Percentiles rank a stretch among this genome's conserved stretches.
Conservation (phyloP, 352 stramenopile genomes). For the Aphanomyces invadans region DNA sequence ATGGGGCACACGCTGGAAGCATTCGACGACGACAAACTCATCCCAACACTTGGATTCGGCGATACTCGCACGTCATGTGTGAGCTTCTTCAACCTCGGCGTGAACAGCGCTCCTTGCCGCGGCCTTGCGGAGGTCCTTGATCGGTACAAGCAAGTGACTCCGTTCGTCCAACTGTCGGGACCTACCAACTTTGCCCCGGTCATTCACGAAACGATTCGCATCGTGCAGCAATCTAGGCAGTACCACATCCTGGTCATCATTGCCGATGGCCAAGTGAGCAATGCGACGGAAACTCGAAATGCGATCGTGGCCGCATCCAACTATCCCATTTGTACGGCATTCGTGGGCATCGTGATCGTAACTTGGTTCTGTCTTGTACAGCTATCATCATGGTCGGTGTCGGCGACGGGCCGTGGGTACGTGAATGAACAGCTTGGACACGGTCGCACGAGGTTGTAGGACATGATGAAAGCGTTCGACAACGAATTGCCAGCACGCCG, state of each 20-base stretch:
- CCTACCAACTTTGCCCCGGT: constrained; percentile 63
- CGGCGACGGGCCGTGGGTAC: constrained; percentile 65
- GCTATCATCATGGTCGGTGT: constrained; percentile 71
- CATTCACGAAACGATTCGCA: constrained; percentile 50
- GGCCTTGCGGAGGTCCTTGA: constrained; percentile 53
- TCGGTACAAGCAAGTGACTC: constrained; percentile 52
- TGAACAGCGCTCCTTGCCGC: constrained; percentile 33
- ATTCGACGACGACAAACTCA: constrained; percentile 77
- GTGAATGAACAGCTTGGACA: too few species aligned
- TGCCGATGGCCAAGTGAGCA: constrained; percentile 80
- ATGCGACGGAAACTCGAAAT: constrained; percentile 80
- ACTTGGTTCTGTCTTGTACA: too few species aligned
- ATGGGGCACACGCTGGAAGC: constrained; percentile 55
- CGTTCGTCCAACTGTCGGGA: constrained; percentile 42
- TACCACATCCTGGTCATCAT: constrained; percentile 88
- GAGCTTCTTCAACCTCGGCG: constrained; percentile 41
- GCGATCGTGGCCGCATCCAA: constrained; percentile 71
- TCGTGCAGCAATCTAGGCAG: constrained; percentile 35
- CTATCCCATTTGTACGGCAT: constrained; percentile 62
- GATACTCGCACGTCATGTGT: constrained; percentile 41
- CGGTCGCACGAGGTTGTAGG: too few species aligned
- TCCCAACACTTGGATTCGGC: constrained; percentile 66
- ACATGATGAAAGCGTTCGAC: constrained; percentile 60
- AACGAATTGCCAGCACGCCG: constrained; percentile 41
- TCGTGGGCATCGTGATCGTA: too few species aligned